Evolutionary conservation across 164 flowering plant genomes (phyloP), one percentile per base, ranked within the genome.

Genomic region (Berberis vulgaris): DNA sequence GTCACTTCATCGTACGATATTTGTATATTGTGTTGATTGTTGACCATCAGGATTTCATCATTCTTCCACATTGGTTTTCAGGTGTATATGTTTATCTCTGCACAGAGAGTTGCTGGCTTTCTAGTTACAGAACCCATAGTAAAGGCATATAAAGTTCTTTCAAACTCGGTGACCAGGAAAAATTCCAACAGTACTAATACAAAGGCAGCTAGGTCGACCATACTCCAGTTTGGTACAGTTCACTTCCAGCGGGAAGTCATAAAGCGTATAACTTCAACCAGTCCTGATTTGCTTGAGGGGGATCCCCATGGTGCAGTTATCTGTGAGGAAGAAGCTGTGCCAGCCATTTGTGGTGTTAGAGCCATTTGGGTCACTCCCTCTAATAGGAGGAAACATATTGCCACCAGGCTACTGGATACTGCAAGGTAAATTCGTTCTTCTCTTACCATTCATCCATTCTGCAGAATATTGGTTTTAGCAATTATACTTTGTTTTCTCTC

Each of bases 341-440:
- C 88, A 26, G 88, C 89, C 66, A n/a, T 69, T 2, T 84, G 88
- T 70, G 96, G 96, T 45, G 69, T 91, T 63, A 79, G 93, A 76
- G 96, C 88, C 62, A 84, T 91, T 61, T 87, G 90, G 91, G 95
- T 87, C 45, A 64, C 80, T 65, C 85, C 88, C 13, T 76, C 82
- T 3, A 82, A 78, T 70, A 81, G 97, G 79, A 81, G 89, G 73
- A 86, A 82, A 70, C 79, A 68, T 69, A 68, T 88, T 64, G 97
- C 89, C 55, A 88, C 80, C 49, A 75, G 67, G 40, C 79, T 90
- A 64, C 76, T 90, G 43, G 92, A 90, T 78, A 90, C 88, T 60
- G 78, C 66, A 57, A 79, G 95, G 97, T 84, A 76, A 43, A 26
- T 46, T 9, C 26, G 9, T 40, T 45, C 41, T n/a, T 38, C 45